Base-by-base conservation (phyloP, 371 early-diverging fungal species). In the Mucor mucedo region DNA sequence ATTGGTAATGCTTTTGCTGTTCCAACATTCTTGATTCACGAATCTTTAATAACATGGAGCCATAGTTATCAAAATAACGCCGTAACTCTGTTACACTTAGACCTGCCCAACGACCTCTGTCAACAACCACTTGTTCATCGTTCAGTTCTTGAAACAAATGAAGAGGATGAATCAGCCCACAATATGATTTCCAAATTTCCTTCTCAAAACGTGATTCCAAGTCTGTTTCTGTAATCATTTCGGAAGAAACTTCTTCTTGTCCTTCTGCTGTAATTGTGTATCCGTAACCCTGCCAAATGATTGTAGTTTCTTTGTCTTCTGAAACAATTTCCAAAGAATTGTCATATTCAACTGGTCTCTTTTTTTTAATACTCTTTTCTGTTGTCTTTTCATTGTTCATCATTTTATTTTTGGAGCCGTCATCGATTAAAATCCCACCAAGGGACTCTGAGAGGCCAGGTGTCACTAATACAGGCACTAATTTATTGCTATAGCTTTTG, bases 281-380 rank as follows among this genome's bases (percentile, higher is more conserved):
- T 7, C 79, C 76, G 38, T 78, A 78, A 14, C 79, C 79, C 64
- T 78, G 79, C 79, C 79, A 78, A 29, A 76, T 53, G 35, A 76
- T 50, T 5, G 63, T 66, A 2, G 33, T 47, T 4, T 40, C 9
- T 28, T 40, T 33, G 4, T 60, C 48, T 4, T 66, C 45, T 44
- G 60, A 14, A 55, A 72, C 67, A 16, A 73, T 49, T 42, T 68
- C 75, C 21, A 78, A 29, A 21, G 70, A 73, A 54, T 78, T 75
- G 28, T 78, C 79, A 35, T 78, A 78, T 57, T 78, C 79, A 1
- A 73, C 64, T 11, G 68, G 27, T 16, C 66, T 61, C 39, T 62
- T 61, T 13, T 65, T 69, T 16, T 61, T 55, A 13, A 56, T 58
- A 40, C 63, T 64, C 21, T 49, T 32, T 40, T 40, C 33, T 33